Conservation (phyloP, 495 filamentous ascomycete genomes). For the Corynascus novoguineensis region DNA sequence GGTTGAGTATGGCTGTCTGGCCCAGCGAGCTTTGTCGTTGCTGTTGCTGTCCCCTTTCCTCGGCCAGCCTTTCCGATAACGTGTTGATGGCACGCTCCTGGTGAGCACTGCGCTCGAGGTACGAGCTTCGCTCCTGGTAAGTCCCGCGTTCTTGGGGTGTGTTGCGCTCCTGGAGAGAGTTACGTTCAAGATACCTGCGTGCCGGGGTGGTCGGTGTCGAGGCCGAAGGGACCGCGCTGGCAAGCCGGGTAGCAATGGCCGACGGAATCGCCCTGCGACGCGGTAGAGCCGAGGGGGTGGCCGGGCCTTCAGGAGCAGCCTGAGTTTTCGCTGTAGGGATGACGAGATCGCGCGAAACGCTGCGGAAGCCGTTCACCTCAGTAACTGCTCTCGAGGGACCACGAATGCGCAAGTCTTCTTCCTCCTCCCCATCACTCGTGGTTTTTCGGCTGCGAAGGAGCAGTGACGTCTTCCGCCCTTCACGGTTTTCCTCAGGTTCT, state of each 20-base stretch:
- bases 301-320: constrained; percentile 28
- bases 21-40: constrained; percentile 38
- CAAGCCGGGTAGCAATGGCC: constrained; percentile 34
- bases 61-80: constrained; percentile 34
- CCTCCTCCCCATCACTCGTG: constrained; percentile 41
- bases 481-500: constrained; percentile 40
- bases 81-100: constrained; percentile 16
- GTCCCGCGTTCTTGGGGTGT: neutral
- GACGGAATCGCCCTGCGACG: constrained; percentile 38
- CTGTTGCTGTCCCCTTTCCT: constrained; percentile 39
- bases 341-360: constrained; percentile 30
- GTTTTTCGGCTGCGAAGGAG: constrained; percentile 36
- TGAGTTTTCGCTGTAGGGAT: neutral
- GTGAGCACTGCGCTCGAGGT: constrained; percentile 41
- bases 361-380: constrained; percentile 43
- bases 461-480: constrained; percentile 38
- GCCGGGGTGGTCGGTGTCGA: constrained; percentile 23
- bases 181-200: constrained; percentile 46
- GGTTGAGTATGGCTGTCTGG: constrained; percentile 37
- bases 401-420: constrained; percentile 46
- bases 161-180: constrained; percentile 35
- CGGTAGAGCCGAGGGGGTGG: constrained; percentile 39
- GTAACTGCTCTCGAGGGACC: constrained; percentile 53
- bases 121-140: constrained; percentile 27
- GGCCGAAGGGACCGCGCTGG: constrained; percentile 21